Evolutionary conservation across 2,329 filamentous ascomycete species (phyloP), one percentile per base, ranked within the genome.

Genomic region (Aspergillus piperis): DNA sequence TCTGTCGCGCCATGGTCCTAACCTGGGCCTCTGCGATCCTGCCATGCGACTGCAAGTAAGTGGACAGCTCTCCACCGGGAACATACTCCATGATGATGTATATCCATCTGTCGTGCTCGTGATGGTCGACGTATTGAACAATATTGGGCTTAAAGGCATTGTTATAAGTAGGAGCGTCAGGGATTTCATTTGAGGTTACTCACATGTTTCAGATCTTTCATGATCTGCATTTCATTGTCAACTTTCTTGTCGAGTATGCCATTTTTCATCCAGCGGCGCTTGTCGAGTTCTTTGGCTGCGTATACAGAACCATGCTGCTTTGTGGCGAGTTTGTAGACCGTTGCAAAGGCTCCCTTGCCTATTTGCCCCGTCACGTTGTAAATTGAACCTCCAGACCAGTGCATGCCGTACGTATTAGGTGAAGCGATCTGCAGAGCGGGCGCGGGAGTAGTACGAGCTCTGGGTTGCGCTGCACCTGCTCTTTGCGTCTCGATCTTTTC

Each of bases 21-120:
- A 87, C 89, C 66, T 88, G 81, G 0, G 76, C 67, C 72, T 98
- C 94, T 0, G 81, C 77, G 54, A 98, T 84, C 0, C 82, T 77
- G 0, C 86, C 86, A 30, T 85, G 75, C 10, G 85, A 81, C 19
- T 80, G 78, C 30, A 98, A 83, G 64, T 90, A 86, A 51, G 86
- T 87, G 57, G 91, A 91, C 11, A 99, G 80, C 73, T 99, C 94
- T 48, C 95, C 95, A 30, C 86, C 84, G 6, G 87, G 85, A 13
- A 98, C 86, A 67, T 86, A 96, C 71, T 99, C 95, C 95, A 99
- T 99, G 73, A 98, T 94, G 75, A 99, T 96, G 73, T 97, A 93
- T 4, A 97, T 83, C 72, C 92, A 83, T n/a, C 75, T 82, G 41
- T 90, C 86, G 80, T 90, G 88, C 65, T 96, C 92, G 66, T 95